phyloP scores from a whole-genome alignment of 2,329 filamentous ascomycete genomes.

The Calonectria pseudoreteaudii region DNA sequence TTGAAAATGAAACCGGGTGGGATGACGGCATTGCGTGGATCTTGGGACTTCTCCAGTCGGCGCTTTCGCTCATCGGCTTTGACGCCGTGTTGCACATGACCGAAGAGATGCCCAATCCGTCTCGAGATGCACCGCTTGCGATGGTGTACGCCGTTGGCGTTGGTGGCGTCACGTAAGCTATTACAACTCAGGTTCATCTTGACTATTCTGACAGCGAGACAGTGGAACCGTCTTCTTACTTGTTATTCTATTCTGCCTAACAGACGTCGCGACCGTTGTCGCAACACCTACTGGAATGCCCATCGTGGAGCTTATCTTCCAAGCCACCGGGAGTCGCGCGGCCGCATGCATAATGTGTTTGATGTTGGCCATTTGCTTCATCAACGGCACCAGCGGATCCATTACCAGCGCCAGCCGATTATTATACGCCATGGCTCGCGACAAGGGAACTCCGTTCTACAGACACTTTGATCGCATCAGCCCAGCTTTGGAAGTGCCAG shows the following conservation, averaged over 20 bases:
- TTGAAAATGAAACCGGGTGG: slow-evolving; percentile 59
- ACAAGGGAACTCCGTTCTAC: slow-evolving; percentile 30
- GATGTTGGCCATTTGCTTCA: slow-evolving; percentile 57
- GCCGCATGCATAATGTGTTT: slow-evolving; percentile 55
- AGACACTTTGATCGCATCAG: slow-evolving; percentile 31
- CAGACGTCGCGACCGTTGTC: slow-evolving; percentile 50
- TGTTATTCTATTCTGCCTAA: slow-evolving; percentile 55
- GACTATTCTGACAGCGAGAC: neutral
- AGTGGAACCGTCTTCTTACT: slow-evolving; percentile 53
- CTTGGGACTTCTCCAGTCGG: slow-evolving; percentile 56
- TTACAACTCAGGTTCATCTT: neutral
- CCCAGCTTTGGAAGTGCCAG: slow-evolving; percentile 27
- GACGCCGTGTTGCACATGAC: slow-evolving; percentile 45
- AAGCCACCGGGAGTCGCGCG: slow-evolving; percentile 53
- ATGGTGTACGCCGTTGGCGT: slow-evolving; percentile 57
- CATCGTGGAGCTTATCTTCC: slow-evolving; percentile 58
- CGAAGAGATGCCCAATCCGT: slow-evolving; percentile 49
- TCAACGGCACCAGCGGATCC: slow-evolving; percentile 58
- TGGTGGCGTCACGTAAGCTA: slow-evolving; percentile 51
- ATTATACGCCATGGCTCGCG: slow-evolving; percentile 48
- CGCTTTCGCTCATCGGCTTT: slow-evolving; percentile 52
- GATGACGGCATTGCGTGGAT: slow-evolving; percentile 59
- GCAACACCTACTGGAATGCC: slow-evolving; percentile 56
- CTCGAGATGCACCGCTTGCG: slow-evolving; percentile 53
- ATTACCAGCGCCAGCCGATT: slow-evolving; percentile 57